These are phyloP conservation scores for Pinus taeda DNA, from an alignment of 75 land plant genomes.

Conservation along the genomic window DNA sequence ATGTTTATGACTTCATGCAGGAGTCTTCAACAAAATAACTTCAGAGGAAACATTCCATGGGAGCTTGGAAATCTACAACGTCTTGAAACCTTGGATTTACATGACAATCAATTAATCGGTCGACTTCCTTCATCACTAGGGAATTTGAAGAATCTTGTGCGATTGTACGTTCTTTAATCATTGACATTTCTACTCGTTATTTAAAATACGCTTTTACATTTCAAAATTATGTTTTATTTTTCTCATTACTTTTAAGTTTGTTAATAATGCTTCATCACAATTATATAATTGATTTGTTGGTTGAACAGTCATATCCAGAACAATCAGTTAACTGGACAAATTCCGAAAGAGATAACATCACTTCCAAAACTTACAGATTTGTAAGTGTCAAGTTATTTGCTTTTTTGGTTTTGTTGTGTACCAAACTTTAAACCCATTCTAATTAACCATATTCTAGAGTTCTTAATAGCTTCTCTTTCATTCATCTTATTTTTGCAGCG, in stretches of 20 bases:
- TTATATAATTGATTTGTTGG: not conserved
- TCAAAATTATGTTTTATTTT: no score
- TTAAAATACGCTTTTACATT: not conserved
- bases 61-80: slow-evolving; percentile 90
- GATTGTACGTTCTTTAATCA: slow-evolving; percentile 62
- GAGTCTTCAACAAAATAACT: slow-evolving; percentile 80
- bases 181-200: not conserved
- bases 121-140: slow-evolving; percentile 74
- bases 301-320: slow-evolving; percentile 76
- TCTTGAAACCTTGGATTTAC: slow-evolving; percentile 88
- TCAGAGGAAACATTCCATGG: slow-evolving; percentile 76
- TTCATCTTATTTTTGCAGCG: slow-evolving; percentile 40
- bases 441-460: not conserved
- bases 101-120: slow-evolving; percentile 88
- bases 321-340: slow-evolving; percentile 72
- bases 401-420: not conserved
- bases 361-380: slow-evolving; percentile 82
- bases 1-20: slow-evolving; percentile 10
- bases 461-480: not conserved
- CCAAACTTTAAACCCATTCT: not conserved
- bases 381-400: slow-evolving; percentile 49
- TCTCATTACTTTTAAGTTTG: no score
- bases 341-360: slow-evolving; percentile 66
- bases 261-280: not conserved
- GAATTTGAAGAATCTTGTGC: slow-evolving; percentile 74